phyloP scores from a whole-genome alignment of 2,329 filamentous ascomycete species.

The Tolypocladium inflatum region DNA sequence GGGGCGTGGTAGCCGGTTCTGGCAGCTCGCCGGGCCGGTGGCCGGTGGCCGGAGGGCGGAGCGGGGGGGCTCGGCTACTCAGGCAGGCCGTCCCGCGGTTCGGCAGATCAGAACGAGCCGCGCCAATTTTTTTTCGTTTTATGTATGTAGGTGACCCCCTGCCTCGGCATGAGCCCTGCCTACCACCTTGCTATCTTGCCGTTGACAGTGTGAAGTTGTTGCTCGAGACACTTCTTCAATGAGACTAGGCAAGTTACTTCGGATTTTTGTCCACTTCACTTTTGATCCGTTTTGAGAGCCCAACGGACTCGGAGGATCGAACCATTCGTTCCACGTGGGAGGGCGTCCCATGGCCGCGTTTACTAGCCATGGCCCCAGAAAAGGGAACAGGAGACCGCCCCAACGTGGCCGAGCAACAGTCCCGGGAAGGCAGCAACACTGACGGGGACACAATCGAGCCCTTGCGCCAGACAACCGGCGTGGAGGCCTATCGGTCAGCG shows the following conservation, averaged over 20 bases:
- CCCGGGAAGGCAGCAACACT: background rate
- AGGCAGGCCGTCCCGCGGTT: background rate
- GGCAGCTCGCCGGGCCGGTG: background rate
- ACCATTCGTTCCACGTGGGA: background rate
- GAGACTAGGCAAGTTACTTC: background rate
- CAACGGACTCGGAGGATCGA: background rate
- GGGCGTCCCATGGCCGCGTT: no score
- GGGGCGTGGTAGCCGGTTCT: background rate
- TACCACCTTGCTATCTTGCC: background rate
- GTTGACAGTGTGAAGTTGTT: background rate
- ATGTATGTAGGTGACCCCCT: background rate
- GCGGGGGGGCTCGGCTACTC: background rate
- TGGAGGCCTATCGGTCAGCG: slow-evolving; percentile 9
- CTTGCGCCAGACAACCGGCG: background rate
- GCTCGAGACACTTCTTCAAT: background rate
- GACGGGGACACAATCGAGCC: background rate
- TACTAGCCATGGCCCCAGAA: background rate
- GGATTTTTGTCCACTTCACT: background rate
- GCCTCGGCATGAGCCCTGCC: background rate
- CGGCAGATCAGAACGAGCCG: background rate
- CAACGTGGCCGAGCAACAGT: background rate
- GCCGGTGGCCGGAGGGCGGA: background rate
- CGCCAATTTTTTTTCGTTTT: background rate
- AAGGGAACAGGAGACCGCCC: background rate
- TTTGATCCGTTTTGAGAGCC: background rate